Base-by-base conservation (phyloP, 2,329 filamentous ascomycete genomes). In the Alternaria consortialis region DNA sequence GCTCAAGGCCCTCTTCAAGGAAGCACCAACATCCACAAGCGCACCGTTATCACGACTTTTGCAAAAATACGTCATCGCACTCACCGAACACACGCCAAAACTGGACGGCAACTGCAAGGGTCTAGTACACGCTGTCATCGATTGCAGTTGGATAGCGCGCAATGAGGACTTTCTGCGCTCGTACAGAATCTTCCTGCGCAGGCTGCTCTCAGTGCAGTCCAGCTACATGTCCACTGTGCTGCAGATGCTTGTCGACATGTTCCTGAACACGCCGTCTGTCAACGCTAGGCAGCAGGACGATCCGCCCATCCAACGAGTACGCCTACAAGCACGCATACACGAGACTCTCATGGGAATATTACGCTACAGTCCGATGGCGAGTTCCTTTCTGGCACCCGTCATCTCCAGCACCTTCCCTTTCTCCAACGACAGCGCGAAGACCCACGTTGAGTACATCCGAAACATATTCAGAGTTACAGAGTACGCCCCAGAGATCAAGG, bases 381-480 rank as follows among this genome's bases (percentile, higher is more conserved):
- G 89, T 63, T 84, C 88, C 36, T 85, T 90, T 2, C 82, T 97
- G 31, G 87, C 90, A 37, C 85, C 87, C 34, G 82, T 93, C 50
- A 79, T 97, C 39, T 80, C 86, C 50, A 79, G 83, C 51, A 89
- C 89, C 42, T 97, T 96, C 62, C 93, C 93, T 1, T 91, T 88
- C 61, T 85, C 91, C 51, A 90, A 90, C 64, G 92, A 97, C 54
- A 88, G 90, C 4, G 90, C 90, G 64, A 89, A 89, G 66, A 85
- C 87, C n/a, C 93, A 97, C 76, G 87, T 94, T 68, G 88, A 90
- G n/a, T 99, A 96, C 73, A 90, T 97, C 59, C 86, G 90, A 70
- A 97, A 98, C 74, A 82, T 98, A 9, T 82, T 98, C 27, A 87
- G 85, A 60, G 83, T 98, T 34, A 89, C 91, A 54, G 85, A 88